Evolutionary conservation across 371 early-diverging fungal species (phyloP), one percentile per base, ranked within the genome.

Genomic region (Mucor piriformis): DNA sequence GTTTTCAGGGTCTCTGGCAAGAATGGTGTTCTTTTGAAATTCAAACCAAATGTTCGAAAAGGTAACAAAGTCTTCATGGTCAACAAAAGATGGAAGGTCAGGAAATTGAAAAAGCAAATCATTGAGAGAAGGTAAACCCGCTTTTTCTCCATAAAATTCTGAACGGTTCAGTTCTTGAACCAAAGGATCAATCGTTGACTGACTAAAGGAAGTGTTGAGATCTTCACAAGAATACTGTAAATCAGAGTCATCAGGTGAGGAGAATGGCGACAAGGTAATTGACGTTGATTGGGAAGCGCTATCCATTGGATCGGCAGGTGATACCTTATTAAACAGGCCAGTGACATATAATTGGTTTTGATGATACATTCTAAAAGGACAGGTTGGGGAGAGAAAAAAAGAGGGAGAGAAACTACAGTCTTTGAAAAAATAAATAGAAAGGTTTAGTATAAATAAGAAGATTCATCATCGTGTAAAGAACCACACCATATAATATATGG

Each of bases 1-100:
- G 21, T 57, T 29, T 0, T 34, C 21, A 0, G 66, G 55, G 1
- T 62, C 44, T n/a, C 59, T 57, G n/a, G 72, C 64, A 3, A 70
- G 38, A 6, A 40, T 6, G 23, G 61, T 54, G 21, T 57, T 18
- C 6, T 59, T 54, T 38, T 69, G 74, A 18, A 69, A 61, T 0
- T 65, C 48, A 11, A 63, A 29, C 78, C 78, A 77, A 12, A 67
- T 42, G 16, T 54, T 47, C 5, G 63, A 50, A 61, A 77, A 70
- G 11, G 32, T 24, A 20, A 13, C 21, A 48, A 70, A 70, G n/a
- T 67, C 47, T 2, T 49, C 40, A 37, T 77, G 74, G 10, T 33
- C 11, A 4, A 70, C 16, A 64, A 74, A 74, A 1, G 50, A 32
- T 5, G 66, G 47, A 1, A 70, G 34, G 34, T 68, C 69, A 18